phyloP scores from a whole-genome alignment of 768 basidiomycete species.

The Mycena maculata region DNA sequence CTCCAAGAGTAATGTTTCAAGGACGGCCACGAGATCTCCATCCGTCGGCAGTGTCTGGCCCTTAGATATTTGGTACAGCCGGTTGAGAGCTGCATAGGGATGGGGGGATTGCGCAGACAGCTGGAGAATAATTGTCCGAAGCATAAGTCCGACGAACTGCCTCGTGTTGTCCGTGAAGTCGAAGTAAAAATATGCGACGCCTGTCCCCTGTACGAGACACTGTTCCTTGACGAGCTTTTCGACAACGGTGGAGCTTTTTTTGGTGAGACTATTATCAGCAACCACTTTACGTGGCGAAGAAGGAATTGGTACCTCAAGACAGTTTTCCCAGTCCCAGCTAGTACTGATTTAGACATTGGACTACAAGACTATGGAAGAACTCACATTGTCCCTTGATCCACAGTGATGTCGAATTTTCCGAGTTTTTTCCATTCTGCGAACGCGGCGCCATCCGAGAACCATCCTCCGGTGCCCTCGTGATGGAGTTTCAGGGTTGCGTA shows the following conservation, averaged over 20 bases:
- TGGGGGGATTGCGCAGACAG: no score
- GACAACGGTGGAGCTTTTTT: no score
- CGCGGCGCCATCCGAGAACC: neutral
- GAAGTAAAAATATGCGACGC: conserved; percentile 39
- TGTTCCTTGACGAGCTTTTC: neutral
- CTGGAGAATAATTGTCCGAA: conserved; percentile 7
- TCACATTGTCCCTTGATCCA: no score
- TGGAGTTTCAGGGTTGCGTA: neutral
- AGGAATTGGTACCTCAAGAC: neutral
- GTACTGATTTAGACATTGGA: neutral
- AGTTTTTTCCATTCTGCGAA: no score
- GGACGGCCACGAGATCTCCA: no score
- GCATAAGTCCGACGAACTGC: conserved; percentile 18
- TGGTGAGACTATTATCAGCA: no score
- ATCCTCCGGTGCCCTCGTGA: neutral
- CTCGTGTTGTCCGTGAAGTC: conserved; percentile 34
- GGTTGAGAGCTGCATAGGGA: no score
- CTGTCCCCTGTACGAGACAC: neutral
- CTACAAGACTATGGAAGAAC: neutral
- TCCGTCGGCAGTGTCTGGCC: no score
- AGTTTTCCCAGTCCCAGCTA: neutral
- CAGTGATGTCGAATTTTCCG: no score
- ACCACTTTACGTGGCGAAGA: no score
- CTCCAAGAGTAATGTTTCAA: no score
- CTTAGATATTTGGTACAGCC: no score